These are phyloP conservation scores for Termitomyces titanicus DNA, from an alignment of 768 basidiomycete species.

Conservation along the genomic window DNA sequence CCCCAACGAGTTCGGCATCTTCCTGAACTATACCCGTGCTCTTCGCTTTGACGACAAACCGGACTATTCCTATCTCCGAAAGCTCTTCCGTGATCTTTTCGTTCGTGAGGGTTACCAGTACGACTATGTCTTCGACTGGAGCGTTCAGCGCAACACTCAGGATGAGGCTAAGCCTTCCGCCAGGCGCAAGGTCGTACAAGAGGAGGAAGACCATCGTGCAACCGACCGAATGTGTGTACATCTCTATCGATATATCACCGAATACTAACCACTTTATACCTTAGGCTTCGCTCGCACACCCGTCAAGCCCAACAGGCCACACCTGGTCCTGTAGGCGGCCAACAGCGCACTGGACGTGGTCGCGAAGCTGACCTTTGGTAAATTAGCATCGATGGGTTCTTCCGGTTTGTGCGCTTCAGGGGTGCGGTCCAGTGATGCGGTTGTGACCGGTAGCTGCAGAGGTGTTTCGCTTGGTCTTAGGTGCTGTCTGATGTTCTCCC, in stretches of 20 bases:
- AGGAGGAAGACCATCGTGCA: constrained; percentile 79
- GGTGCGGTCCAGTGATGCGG: constrained; percentile 41
- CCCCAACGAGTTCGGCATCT: constrained; percentile 99
- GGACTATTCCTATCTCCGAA: constrained; percentile 98
- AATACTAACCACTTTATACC: constrained; percentile 2
- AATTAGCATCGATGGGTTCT: constrained; percentile 23
- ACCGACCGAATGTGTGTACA: constrained; percentile 78
- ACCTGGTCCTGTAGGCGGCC: constrained; percentile 41
- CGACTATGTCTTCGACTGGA: constrained; percentile 99
- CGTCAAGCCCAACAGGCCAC: constrained; percentile 71
- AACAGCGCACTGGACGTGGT: constrained; percentile 40
- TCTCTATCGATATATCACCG: constrained; percentile 14
- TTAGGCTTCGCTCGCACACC: constrained; percentile 83
- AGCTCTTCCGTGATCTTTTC: constrained; percentile 97
- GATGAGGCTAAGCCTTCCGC: constrained; percentile 68
- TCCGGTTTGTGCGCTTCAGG: constrained; percentile 40
- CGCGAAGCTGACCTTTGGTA: constrained; percentile 57
- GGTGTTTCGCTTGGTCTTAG: constrained; percentile 29
- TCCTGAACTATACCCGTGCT: constrained; percentile 98
- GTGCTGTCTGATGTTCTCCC: constrained; percentile 27
- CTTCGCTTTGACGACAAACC: constrained; percentile 99
- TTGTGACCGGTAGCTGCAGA: constrained; percentile 45
- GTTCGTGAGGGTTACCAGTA: constrained; percentile 98
- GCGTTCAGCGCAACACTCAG: constrained; percentile 72
- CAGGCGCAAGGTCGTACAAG: constrained; percentile 78